Percentiles rank a stretch among this genome's conserved stretches.
Conservation (phyloP, 768 basidiomycete species). For the Russula sp. region DNA sequence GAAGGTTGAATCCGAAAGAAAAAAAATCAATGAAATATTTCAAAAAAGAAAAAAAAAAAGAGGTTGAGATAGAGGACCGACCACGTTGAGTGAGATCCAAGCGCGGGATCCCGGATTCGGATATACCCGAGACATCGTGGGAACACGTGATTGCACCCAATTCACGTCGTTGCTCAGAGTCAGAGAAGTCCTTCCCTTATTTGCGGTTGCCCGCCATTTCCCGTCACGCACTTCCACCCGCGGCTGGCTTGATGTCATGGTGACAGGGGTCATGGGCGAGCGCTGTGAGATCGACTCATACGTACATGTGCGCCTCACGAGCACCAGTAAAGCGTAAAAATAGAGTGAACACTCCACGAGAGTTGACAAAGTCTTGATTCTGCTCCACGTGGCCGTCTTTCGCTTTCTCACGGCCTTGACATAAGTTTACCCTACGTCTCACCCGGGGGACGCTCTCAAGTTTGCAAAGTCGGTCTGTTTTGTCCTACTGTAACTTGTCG, state of each 20-base stretch:
- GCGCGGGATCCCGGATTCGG: neutral
- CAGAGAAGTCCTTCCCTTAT: neutral
- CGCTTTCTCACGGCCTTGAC: neutral
- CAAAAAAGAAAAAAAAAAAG: neutral
- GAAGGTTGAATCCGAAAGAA: neutral
- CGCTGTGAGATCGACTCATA: neutral
- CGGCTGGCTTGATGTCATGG: neutral
- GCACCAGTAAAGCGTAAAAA: neutral
- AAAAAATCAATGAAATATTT: neutral
- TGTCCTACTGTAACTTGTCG: neutral
- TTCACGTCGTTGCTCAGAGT: too few species aligned
- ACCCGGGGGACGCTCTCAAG: neutral
- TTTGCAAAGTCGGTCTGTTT: neutral
- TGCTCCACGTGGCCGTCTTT: neutral
- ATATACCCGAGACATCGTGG: neutral
- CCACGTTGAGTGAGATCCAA: neutral
- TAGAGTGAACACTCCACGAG: neutral
- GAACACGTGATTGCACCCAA: constrained; percentile 9
- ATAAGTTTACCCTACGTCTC: too few species aligned
- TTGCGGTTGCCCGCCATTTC: neutral
- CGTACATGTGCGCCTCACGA: neutral
- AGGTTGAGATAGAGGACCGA: neutral
- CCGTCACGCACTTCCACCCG: neutral
- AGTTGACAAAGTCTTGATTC: neutral
- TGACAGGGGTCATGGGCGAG: constrained; percentile 5